Evolutionary conservation across 805 yeast species (phyloP), one percentile per base, ranked within the genome.

Genomic region (Debaryomyces maramus): DNA sequence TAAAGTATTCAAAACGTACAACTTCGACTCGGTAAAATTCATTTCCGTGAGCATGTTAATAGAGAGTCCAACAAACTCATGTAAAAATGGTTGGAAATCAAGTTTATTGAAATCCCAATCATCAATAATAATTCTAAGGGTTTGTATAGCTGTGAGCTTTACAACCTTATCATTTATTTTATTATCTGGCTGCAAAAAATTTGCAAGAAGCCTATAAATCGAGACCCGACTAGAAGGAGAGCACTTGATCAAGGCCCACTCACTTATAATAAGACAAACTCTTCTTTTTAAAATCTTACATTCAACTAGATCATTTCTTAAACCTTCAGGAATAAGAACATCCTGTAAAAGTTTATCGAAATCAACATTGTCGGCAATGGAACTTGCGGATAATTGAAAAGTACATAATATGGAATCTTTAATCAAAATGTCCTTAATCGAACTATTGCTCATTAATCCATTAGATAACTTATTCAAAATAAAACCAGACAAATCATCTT

Each of bases 101-200:
- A 64, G 67, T 44, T 86, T 83, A 27, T 80, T 72, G 59, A 91
- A 90, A 44, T 86, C 90, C 87, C 95, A 88, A 52, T 89, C 97
- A 45, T 88, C 90, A 22, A 91, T 70, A 35, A 86, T 71, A 20
- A 78, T 72, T 43, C 81, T 74, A 15, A 90, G 63, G 0, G 91
- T 79, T 51, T 83, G 84, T 11, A 84, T 71, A 0, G 93, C 82
- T 0, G 95, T 79, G 16, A 93, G 58, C 49, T 75, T 75, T 2
- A 93, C 96, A n/a, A 91, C 96, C 39, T 75, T 72, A 58, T 93
- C 98, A 47, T 81, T 77, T 20, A 56, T 50, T 19, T 69, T 59
- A 22, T 71, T 63, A 26, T 72, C 69, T 3, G 67, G 46, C 9
- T 73, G 62, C 46, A 88, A 56, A n/a, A 81, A 63, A 28, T 61